phyloP scores from a whole-genome alignment of 2,329 filamentous ascomycete species.

The Emergomyces pasteurianus region DNA sequence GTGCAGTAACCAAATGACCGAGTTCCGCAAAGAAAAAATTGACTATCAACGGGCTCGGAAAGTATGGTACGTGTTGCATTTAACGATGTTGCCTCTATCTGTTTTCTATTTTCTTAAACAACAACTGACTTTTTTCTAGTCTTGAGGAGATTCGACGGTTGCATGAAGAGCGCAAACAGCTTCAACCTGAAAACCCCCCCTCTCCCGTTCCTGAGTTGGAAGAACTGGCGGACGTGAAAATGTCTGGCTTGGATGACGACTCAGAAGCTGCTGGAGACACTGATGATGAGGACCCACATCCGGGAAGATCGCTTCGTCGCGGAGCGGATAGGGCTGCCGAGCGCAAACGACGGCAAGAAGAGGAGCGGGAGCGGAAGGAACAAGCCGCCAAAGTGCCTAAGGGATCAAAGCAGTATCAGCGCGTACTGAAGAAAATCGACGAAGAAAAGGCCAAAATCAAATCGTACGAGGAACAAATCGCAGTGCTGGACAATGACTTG shows the following conservation, averaged over 20 bases:
- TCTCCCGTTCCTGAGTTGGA: constrained; percentile 31
- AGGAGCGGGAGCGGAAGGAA: constrained; percentile 56
- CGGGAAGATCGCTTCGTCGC: constrained; percentile 46
- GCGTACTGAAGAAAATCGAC: constrained; percentile 76
- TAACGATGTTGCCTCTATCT: not conserved
- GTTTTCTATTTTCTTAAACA: not conserved
- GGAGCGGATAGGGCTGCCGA: constrained; percentile 59
- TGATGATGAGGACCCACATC: constrained; percentile 36
- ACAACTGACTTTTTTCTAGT: constrained; percentile 13
- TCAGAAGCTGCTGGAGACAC: constrained; percentile 43
- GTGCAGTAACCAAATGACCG: constrained; percentile 88
- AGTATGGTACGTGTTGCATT: constrained; percentile 36
- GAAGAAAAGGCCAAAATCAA: constrained; percentile 72
- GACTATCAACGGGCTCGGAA: constrained; percentile 73
- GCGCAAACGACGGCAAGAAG: constrained; percentile 63
- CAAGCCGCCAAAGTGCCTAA: constrained; percentile 57
- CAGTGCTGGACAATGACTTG: constrained; percentile 76
- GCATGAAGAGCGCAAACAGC: constrained; percentile 36
- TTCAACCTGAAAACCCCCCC: constrained; percentile 31
- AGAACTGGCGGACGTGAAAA: constrained; percentile 27
- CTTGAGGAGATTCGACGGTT: constrained; percentile 35
- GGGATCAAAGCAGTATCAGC: constrained; percentile 79
- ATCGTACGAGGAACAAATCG: constrained; percentile 75
- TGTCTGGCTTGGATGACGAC: constrained; percentile 46
- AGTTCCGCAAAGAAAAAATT: constrained; percentile 89